Base-by-base conservation (phyloP, 1,284 basidiomycete genomes). In the Austroboletus novae-zelandiae region DNA sequence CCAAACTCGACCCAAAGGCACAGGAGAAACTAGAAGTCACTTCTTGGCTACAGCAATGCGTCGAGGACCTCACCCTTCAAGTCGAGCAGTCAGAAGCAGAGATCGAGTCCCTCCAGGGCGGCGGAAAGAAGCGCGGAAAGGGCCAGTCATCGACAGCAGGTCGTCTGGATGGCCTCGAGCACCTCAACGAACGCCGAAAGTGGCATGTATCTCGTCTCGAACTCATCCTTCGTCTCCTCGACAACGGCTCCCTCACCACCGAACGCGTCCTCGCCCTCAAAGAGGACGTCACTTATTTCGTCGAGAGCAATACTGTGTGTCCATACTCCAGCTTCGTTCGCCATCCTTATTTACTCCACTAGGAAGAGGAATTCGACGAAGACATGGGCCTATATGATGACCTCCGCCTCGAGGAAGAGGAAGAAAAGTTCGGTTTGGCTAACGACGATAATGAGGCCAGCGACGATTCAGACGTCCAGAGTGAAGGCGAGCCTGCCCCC, bases 341-440 rank as follows among this genome's bases (percentile, higher is more conserved):
- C 45, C 47, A 40, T 51, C 63, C 65, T 55, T 61, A 61, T 53
- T 29, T 50, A 37, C 57, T 17, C 42, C 48, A 40, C 45, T 65
- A 96, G 94, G 94, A 97, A 55, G 97, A 99, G 65, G 91, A 94
- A 65, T 99, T 98, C 69, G 94, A 98, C 55, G 96, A 97, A 69
- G 94, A 99, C 64, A 91, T 96, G 68, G 95, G 93, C 45, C 92
- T 99, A 54, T 99, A 99, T 64, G 97, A 99, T 65, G 96, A 99
- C 41, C 91, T 99, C 59, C 93, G 94, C 62, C 86, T 99, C 45
- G 93, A 98, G 61, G 96, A 98, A 64, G 94, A 98, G 67, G 95
- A 99, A 67, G 96, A 95, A 74, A 86, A 89, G 61, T 94, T 88
- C 64, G 90, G 91, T 47, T 74, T 91, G 49, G 83, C 80, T 47